Percentiles rank a stretch among this genome's conserved stretches.
phyloP scores from a whole-genome alignment of 2,329 filamentous ascomycete species.

The Fusarium xyrophilum region DNA sequence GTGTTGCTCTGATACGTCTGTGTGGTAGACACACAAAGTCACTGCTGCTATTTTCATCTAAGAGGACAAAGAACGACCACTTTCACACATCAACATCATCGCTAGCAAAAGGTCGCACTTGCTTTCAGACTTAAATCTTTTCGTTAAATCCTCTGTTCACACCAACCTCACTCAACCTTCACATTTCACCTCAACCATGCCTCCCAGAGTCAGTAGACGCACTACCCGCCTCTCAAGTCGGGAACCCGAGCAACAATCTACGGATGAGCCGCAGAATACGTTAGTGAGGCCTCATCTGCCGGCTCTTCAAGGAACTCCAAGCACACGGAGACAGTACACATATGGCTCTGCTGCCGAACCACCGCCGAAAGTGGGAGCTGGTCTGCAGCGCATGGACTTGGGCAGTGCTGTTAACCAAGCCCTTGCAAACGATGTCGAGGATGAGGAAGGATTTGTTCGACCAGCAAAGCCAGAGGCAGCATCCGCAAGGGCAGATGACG shows the following conservation, averaged over 20 bases:
- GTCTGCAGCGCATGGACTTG: slow-evolving; percentile 39
- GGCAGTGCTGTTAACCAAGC: slow-evolving; percentile 43
- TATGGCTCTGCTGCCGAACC: slow-evolving; percentile 50
- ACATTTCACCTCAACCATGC: slow-evolving; percentile 28
- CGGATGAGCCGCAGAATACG: slow-evolving; percentile 8
- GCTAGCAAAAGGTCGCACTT: slow-evolving; percentile 18
- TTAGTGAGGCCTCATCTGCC: slow-evolving; percentile 37
- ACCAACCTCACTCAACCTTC: not conserved
- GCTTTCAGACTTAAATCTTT: slow-evolving; percentile 9
- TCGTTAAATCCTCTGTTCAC: slow-evolving; percentile 4
- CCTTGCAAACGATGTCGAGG: slow-evolving; percentile 32
- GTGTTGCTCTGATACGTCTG: slow-evolving; percentile 5
- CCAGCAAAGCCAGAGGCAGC: slow-evolving; percentile 5
- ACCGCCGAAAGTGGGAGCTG: slow-evolving; percentile 32
- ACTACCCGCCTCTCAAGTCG: slow-evolving; percentile 26
- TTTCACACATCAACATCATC: not conserved
- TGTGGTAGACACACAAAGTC: slow-evolving; percentile 4
- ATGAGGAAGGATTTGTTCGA: slow-evolving; percentile 30
- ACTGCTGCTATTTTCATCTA: slow-evolving; percentile 33
- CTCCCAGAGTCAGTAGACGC: slow-evolving; percentile 34
- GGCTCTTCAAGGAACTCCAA: slow-evolving; percentile 44
- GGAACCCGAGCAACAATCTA: slow-evolving; percentile 26
- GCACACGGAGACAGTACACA: slow-evolving; percentile 48
- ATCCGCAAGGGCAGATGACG: slow-evolving; percentile 24
- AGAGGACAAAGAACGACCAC: slow-evolving; percentile 23